Conservation (phyloP, 768 basidiomycete genomes). For the Termitomyces sp. region DNA sequence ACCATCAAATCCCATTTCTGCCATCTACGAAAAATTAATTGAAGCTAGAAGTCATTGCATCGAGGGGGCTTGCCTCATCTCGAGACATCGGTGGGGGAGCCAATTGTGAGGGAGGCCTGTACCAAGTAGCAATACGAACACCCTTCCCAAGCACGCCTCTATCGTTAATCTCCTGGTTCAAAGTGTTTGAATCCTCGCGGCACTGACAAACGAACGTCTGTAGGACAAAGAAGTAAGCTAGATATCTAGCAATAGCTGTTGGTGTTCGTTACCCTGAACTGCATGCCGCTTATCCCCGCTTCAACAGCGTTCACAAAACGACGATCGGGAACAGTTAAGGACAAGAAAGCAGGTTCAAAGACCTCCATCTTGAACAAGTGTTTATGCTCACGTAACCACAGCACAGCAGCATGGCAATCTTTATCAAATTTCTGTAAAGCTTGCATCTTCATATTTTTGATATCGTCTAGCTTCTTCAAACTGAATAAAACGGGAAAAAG, state of each 20-base stretch:
- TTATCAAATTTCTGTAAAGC: slow-evolving; percentile 50
- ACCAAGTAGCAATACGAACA: slow-evolving; percentile 67
- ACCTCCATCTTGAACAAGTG: slow-evolving; percentile 73
- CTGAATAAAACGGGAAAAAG: slow-evolving; percentile 30
- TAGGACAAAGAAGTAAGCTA: background rate
- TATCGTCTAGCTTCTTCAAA: slow-evolving; percentile 50
- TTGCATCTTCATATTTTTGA: slow-evolving; percentile 56
- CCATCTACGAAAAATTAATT: slow-evolving; percentile 43
- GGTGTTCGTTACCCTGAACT: slow-evolving; percentile 56
- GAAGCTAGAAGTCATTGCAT: background rate
- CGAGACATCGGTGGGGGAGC: slow-evolving; percentile 50
- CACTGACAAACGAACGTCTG: slow-evolving; percentile 89
- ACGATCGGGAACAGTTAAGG: slow-evolving; percentile 63
- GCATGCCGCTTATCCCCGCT: slow-evolving; percentile 54
- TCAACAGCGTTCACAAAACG: slow-evolving; percentile 70
- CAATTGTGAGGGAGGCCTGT: slow-evolving; percentile 41
- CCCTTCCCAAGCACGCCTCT: slow-evolving; percentile 47
- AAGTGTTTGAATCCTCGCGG: slow-evolving; percentile 71
- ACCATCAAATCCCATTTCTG: slow-evolving; percentile 65
- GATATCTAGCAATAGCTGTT: background rate
- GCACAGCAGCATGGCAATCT: slow-evolving; percentile 60
- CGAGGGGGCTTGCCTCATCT: slow-evolving; percentile 47
- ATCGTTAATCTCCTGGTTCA: slow-evolving; percentile 72
- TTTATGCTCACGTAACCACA: slow-evolving; percentile 70
- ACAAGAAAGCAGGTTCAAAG: slow-evolving; percentile 82